A percentile compares a stretch with the other conserved stretches of the same genome.
Evolutionary conservation across 75 land plant genomes (phyloP).

Genomic region (Sequoia sempervirens): DNA sequence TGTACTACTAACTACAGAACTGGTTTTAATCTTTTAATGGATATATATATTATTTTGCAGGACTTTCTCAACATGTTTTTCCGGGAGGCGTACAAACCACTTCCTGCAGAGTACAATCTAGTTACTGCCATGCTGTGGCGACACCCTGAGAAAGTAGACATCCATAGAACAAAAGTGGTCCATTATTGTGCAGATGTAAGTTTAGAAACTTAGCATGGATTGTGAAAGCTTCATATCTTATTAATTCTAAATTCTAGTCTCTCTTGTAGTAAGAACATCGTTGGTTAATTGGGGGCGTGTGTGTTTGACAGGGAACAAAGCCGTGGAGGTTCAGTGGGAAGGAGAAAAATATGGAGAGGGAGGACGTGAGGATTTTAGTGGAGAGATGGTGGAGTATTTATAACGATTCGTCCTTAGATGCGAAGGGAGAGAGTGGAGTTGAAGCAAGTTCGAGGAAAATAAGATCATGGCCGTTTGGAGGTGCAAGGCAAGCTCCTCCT

Average conservation of each 20-base stretch:
- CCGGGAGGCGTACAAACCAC: conserved; percentile 31
- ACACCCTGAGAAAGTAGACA: conserved; percentile 48
- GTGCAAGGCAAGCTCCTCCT: too few species aligned
- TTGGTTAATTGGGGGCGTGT: not conserved
- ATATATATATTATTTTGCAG: conserved; percentile 12
- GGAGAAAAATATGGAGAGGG: conserved; percentile 61
- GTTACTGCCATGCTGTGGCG: conserved; percentile 50
- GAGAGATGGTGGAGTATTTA: conserved; percentile 53
- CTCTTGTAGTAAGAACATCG: too few species aligned
- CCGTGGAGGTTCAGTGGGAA: conserved; percentile 63
- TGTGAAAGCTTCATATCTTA: not conserved
- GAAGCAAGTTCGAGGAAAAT: too few species aligned
- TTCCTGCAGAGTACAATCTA: conserved; percentile 42
- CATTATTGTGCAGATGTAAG: conserved; percentile 58
- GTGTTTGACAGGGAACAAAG: conserved; percentile 44
- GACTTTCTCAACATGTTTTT: conserved; percentile 62
- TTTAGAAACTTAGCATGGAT: too few species aligned
- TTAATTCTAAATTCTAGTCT: too few species aligned
- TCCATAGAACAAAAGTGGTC: conserved; percentile 36
- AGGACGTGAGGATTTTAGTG: conserved; percentile 51
- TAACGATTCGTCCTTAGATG: conserved; percentile 21
- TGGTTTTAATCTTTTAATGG: too few species aligned
- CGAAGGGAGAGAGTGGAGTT: too few species aligned
- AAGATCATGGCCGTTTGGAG: too few species aligned
- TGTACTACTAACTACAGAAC: too few species aligned